Evolutionary conservation across 148 eudicot genomes (phyloP).

Genomic region (Vaccinium corymbosum): DNA sequence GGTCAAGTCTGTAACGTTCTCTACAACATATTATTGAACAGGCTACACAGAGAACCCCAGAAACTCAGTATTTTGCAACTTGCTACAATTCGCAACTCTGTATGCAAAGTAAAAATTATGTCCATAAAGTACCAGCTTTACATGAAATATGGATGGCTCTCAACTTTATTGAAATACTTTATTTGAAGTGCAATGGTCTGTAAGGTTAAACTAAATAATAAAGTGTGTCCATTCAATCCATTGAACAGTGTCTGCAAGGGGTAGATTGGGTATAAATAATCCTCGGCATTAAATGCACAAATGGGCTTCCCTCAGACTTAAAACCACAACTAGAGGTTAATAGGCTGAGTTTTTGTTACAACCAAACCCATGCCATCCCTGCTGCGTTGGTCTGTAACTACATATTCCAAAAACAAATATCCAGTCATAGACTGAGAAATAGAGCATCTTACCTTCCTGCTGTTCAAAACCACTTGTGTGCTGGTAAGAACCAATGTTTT

Average conservation of each 20-base stretch:
- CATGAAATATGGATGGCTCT: not conserved
- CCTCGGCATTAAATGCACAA: not conserved
- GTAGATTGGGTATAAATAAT: not conserved
- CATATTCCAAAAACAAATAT: constrained; percentile 1
- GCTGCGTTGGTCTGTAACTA: not conserved
- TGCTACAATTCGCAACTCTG: not conserved
- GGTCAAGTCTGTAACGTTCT: not conserved
- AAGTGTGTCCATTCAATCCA: not conserved
- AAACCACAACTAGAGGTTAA: constrained; percentile 1
- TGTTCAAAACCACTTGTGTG: constrained; percentile 28
- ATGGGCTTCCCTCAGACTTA: not conserved
- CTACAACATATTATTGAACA: not conserved
- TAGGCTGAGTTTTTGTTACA: not conserved
- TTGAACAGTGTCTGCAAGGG: not conserved
- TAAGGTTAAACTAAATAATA: not conserved
- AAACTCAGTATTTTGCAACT: not conserved
- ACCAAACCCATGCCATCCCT: not conserved
- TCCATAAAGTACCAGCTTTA: not conserved
- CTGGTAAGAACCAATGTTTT: constrained; percentile 49
- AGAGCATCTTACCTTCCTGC: constrained; percentile 51
- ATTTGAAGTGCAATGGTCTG: not conserved
- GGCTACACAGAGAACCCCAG: not conserved
- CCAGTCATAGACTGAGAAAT: not conserved
- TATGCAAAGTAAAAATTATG: too few species aligned
- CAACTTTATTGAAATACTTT: not conserved